phyloP scores from a whole-genome alignment of 1,284 basidiomycete genomes.

The Vanrija humicola region DNA sequence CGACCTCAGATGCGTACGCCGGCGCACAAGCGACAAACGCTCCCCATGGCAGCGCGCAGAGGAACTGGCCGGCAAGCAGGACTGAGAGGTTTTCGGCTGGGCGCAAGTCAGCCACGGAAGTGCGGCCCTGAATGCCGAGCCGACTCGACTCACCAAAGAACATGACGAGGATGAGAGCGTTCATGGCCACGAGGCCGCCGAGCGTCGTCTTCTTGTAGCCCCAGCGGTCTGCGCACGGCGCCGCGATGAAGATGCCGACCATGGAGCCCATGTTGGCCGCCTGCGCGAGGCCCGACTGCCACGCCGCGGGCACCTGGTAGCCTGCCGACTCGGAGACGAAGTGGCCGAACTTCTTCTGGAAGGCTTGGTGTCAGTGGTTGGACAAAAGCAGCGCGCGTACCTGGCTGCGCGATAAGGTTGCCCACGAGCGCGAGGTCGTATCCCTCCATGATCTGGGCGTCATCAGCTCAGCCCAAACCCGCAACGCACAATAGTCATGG shows the following conservation, averaged over 20 bases:
- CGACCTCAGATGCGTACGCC: background rate
- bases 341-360: conserved; percentile 15
- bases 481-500: conserved; percentile 21
- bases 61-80: conserved; percentile 15
- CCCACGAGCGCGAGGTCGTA: conserved; percentile 23
- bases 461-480: background rate
- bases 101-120: too few species aligned
- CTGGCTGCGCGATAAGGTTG: conserved; percentile 26
- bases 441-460: conserved; percentile 23
- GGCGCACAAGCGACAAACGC: conserved; percentile 7
- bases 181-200: conserved; percentile 20
- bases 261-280: conserved; percentile 34
- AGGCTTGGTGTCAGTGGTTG: conserved; percentile 1
- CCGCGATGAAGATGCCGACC: conserved; percentile 40
- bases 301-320: conserved; percentile 27
- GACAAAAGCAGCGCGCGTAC: too few species aligned
- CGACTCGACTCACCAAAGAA: conserved; percentile 30
- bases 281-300: conserved; percentile 32
- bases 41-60: conserved; percentile 33
- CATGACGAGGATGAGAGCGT: conserved; percentile 23
- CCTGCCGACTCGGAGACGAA: conserved; percentile 7
- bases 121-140: too few species aligned
- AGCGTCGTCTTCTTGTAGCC: conserved; percentile 33
- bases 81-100: conserved; percentile 16
- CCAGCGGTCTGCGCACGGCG: conserved; percentile 29